phyloP scores from a whole-genome alignment of 331 rosid species.

The Acacia concinna region DNA sequence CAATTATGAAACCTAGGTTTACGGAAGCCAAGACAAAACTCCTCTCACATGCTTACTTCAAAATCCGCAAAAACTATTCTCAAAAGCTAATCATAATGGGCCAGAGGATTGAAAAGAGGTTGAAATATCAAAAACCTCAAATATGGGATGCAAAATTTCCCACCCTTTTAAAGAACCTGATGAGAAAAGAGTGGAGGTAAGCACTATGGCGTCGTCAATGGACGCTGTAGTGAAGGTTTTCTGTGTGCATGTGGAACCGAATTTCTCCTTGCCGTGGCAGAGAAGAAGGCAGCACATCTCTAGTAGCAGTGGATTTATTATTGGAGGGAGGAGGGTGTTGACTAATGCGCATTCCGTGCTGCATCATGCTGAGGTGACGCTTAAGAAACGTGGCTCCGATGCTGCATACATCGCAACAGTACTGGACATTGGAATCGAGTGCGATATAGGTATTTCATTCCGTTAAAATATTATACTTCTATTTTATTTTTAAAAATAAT shows the following conservation, averaged over 20 bases:
- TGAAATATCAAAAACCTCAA: too few relatives aligned
- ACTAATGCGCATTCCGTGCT: conserved; percentile 66
- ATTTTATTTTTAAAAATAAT: too few relatives aligned
- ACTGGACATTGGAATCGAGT: conserved; percentile 56
- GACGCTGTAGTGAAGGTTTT: conserved; percentile 70
- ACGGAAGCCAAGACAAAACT: too few relatives aligned
- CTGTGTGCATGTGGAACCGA: conserved; percentile 60
- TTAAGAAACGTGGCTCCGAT: conserved; percentile 64
- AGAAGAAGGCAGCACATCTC: conserved; percentile 57
- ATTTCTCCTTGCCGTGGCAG: conserved; percentile 69
- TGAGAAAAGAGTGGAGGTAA: too few relatives aligned
- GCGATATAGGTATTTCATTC: conserved; percentile 35
- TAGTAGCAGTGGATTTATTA: conserved; percentile 54
- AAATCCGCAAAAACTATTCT: too few relatives aligned
- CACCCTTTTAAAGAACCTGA: too few relatives aligned
- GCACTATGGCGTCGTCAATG: conserved; percentile 57
- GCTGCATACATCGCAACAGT: conserved; percentile 58
- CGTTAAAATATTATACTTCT: too few relatives aligned
- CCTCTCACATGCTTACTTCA: too few relatives aligned
- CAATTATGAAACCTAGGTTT: too few relatives aligned
- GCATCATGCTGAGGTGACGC: conserved; percentile 64
- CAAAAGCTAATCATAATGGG: too few relatives aligned
- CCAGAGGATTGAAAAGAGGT: too few relatives aligned
- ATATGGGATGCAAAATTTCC: too few relatives aligned
- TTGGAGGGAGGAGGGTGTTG: conserved; percentile 46